These are phyloP conservation scores for Tulasnella sp. DNA, from an alignment of 768 basidiomycete species.

Conservation along the genomic window DNA sequence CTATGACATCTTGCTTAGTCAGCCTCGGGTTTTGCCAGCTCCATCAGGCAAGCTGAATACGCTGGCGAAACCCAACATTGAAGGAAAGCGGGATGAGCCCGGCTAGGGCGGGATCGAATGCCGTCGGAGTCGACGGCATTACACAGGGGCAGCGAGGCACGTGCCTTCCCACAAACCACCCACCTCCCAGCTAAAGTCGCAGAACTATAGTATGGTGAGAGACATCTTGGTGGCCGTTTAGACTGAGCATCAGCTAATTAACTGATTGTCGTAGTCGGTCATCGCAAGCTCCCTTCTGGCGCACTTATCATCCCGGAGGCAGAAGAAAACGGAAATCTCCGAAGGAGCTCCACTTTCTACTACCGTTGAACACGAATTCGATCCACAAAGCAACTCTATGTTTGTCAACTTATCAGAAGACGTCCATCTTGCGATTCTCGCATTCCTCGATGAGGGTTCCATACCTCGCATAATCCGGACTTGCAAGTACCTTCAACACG, in stretches of 20 bases:
- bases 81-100: no score
- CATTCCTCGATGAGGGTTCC: background rate
- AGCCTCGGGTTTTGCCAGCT: no score
- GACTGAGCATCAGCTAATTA: background rate
- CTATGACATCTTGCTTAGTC: no score
- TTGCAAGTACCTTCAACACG: background rate
- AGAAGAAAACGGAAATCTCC: background rate
- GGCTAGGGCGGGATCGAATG: no score
- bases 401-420: background rate
- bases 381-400: background rate
- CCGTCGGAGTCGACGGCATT: background rate
- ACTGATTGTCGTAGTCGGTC: background rate
- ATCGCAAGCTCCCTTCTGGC: background rate
- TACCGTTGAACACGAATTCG: background rate
- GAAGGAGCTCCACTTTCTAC: background rate
- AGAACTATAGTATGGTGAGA: background rate
- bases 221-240: background rate
- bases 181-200: background rate
- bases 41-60: no score
- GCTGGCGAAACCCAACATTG: no score
- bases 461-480: background rate
- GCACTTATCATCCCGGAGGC: background rate
- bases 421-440: background rate
- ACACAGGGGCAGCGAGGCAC: background rate
- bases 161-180: background rate